Evolutionary conservation across 2,329 filamentous ascomycete genomes (phyloP).

Genomic region (Aspergillus fischeri): DNA sequence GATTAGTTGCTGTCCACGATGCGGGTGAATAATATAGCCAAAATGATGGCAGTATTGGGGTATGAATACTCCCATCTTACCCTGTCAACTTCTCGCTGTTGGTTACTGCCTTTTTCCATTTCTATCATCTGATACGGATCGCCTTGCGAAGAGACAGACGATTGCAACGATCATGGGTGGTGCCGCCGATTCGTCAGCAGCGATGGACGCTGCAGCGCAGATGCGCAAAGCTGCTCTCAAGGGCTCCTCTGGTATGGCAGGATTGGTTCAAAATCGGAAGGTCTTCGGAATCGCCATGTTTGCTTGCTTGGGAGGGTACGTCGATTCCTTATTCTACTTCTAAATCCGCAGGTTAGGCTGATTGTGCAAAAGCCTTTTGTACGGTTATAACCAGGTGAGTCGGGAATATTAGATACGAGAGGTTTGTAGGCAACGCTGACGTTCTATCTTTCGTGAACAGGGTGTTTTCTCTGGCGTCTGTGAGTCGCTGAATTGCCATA

Average conservation of each 20-base stretch:
- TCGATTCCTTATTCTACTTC: neutral
- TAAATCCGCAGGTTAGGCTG: neutral
- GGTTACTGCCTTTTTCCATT: neutral
- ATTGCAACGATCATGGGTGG: constrained; percentile 7
- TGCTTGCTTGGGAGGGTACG: constrained; percentile 56
- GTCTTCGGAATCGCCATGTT: constrained; percentile 60
- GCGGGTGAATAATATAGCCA: constrained; percentile 3
- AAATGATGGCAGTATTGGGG: neutral
- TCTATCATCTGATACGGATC: neutral
- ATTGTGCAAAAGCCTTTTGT: constrained; percentile 44
- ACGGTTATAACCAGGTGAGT: constrained; percentile 27
- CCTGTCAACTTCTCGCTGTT: neutral
- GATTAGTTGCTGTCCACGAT: neutral
- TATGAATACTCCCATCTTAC: neutral
- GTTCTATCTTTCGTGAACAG: constrained; percentile 1
- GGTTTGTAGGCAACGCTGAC: neutral
- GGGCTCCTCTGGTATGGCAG: constrained; percentile 50
- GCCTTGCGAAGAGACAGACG: neutral
- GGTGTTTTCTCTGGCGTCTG: constrained; percentile 18
- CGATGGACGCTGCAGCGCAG: constrained; percentile 48
- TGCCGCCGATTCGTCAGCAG: constrained; percentile 10
- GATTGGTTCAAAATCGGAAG: constrained; percentile 56
- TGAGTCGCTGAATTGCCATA: constrained; percentile 4
- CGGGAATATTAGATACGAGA: neutral
- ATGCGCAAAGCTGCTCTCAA: constrained; percentile 51